phyloP scores from a whole-genome alignment of 352 stramenopile species.

The Globisporangium iwayamae region DNA sequence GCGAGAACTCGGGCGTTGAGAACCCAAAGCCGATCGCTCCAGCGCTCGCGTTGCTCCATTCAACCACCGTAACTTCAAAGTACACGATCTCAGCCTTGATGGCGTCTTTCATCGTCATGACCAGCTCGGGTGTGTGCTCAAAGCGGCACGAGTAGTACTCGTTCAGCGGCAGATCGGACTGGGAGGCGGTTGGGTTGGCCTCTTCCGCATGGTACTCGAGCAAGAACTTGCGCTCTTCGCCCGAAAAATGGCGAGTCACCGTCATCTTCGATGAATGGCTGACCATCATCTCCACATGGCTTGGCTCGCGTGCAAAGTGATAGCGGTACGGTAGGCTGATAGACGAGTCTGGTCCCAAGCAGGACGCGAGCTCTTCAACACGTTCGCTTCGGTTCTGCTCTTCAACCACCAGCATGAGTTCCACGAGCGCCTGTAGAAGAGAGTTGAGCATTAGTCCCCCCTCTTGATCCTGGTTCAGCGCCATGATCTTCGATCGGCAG shows the following conservation, averaged over 20 bases:
- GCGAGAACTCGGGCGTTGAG: constrained; percentile 58
- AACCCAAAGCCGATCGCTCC: constrained; percentile 56
- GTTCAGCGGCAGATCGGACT: constrained; percentile 13
- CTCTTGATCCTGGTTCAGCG: constrained; percentile 78
- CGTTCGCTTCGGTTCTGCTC: constrained; percentile 55
- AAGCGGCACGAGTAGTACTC: constrained; percentile 76
- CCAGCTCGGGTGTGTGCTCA: constrained; percentile 66
- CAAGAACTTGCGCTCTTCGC: constrained; percentile 75
- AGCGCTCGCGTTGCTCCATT: constrained; percentile 36
- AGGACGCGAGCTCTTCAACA: constrained; percentile 49
- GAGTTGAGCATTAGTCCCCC: constrained; percentile 69
- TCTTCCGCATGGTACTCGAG: constrained; percentile 63
- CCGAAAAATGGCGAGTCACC: constrained; percentile 66
- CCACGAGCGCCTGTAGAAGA: constrained; percentile 75
- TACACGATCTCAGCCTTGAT: constrained; percentile 80
- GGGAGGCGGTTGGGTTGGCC: constrained; percentile 15
- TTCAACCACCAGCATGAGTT: constrained; percentile 82
- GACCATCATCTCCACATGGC: constrained; percentile 70
- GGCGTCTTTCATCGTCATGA: constrained; percentile 66
- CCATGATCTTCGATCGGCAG: constrained; percentile 85
- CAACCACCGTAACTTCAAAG: constrained; percentile 73
- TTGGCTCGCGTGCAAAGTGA: constrained; percentile 53
- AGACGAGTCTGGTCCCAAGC: constrained; percentile 47
- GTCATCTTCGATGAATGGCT: constrained; percentile 80
- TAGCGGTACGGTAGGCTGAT: constrained; percentile 76